Base-by-base conservation (phyloP, 2,329 filamentous ascomycete genomes). In the Fusarium udum region DNA sequence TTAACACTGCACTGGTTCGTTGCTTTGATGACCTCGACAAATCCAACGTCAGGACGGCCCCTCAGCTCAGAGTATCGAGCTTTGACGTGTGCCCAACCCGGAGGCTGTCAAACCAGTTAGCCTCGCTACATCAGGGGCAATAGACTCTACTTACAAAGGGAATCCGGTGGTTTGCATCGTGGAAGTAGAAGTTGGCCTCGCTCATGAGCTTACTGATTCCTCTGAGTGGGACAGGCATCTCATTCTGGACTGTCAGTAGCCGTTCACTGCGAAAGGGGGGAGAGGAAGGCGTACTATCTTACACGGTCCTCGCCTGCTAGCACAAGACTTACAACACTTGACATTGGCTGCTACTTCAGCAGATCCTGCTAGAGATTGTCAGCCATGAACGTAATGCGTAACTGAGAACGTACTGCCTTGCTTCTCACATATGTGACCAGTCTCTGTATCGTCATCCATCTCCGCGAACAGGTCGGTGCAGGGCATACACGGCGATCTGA, bases 1-100 rank as follows among this genome's bases (percentile, higher is more conserved):
- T 16, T 11, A 9, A 16, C 1, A 16, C 1, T n/a, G 22, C 0
- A n/a, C 8, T 5, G 39, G 7, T 42, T 22, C 9, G 9, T n/a
- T 24, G 22, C 39, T 9, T 14, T 40, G 18, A 39, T 20, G 11
- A 11, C 20, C 14, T 16, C 14, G 9, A 16, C 0, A 24, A 24
- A n/a, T n/a, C 14, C 6, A 16, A 42, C 40, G 9, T 42, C 22
- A 11, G 22, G 40, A 16, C 9, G 1, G 0, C 14, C 15, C 9
- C 40, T 24, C 9, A 42, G 40, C 9, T 42, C 40, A n/a, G 2
- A 24, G 22, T 5, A 42, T 42, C 40, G 7, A 42, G 22, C 22
- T 42, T 42, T n/a, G 22, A 16, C 14, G 40, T n/a, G 22, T 42
- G 13, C 20, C 1, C 13, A 40, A 12, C 12, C 12, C 3, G 13